These are phyloP conservation scores for Rhynchospora pubera DNA, from an alignment of 176 grass and related monocot genomes.

Conservation along the genomic window DNA sequence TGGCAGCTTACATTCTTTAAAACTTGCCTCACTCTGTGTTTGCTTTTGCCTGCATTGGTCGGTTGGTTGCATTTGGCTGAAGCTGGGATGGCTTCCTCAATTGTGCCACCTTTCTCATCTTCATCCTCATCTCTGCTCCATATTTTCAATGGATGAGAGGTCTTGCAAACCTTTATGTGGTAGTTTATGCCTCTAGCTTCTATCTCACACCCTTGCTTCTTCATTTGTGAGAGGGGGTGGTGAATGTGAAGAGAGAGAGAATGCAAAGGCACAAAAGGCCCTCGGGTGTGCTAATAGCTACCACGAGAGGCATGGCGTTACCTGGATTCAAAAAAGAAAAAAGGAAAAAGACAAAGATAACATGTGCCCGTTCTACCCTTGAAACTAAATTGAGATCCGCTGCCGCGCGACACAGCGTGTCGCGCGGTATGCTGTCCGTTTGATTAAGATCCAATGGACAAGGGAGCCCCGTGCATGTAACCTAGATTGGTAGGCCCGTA, in stretches of 20 bases:
- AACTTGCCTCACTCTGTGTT: constrained; percentile 23
- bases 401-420: too few species aligned
- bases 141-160: constrained; percentile 46
- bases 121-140: constrained; percentile 52
- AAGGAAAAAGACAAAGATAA: not conserved
- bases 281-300: constrained; percentile 10
- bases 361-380: constrained; percentile 19
- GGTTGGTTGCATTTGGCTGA: constrained; percentile 1
- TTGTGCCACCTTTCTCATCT: not conserved
- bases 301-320: constrained; percentile 12
- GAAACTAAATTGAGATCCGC: too few species aligned
- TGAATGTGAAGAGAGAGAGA: not conserved
- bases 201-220: constrained; percentile 47
- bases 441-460: too few species aligned
- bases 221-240: constrained; percentile 28
- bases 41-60: not conserved
- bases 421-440: too few species aligned
- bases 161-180: constrained; percentile 33
- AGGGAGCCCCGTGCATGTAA: too few species aligned
- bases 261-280: constrained; percentile 1
- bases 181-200: constrained; percentile 57
- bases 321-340: constrained; percentile 12
- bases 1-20: constrained; percentile 53
- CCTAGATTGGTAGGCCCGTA: too few species aligned
- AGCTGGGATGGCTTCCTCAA: not conserved